A percentile compares a stretch with the other conserved stretches of the same genome.
phyloP scores from a whole-genome alignment of 164 flowering plant genomes.

The Nelumbo lutea region DNA sequence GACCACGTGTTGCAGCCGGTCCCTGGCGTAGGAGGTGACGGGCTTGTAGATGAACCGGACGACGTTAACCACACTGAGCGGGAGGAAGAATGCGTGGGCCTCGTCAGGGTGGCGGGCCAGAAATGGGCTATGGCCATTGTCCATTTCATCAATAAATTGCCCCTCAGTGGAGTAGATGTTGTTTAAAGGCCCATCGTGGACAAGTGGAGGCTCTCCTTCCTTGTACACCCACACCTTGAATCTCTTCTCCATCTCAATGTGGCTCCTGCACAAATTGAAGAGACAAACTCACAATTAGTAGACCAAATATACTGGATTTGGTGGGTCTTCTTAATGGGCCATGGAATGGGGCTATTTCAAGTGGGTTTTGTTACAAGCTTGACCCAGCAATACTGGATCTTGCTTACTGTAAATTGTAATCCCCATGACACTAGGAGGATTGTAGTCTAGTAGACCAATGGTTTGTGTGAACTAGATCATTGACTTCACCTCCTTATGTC shows the following conservation, averaged over 20 bases:
- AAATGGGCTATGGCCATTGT: slow-evolving; percentile 27
- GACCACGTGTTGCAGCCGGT: slow-evolving; percentile 25
- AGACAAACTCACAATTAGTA: background rate
- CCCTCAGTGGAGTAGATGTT: slow-evolving; percentile 58
- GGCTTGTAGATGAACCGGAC: slow-evolving; percentile 40
- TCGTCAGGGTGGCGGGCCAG: slow-evolving; percentile 39
- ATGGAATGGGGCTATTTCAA: too few species aligned
- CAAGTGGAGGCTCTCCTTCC: slow-evolving; percentile 61
- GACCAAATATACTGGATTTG: too few species aligned
- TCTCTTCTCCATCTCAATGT: slow-evolving; percentile 68
- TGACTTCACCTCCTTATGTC: too few species aligned
- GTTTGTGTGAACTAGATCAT: too few species aligned
- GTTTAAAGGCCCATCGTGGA: slow-evolving; percentile 51
- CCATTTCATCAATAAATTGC: slow-evolving; percentile 57
- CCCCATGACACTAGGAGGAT: too few species aligned
- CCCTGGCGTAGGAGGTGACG: slow-evolving; percentile 21
- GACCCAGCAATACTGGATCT: too few species aligned
- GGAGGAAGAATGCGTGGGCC: slow-evolving; percentile 58
- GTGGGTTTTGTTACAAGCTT: too few species aligned
- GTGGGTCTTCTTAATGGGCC: too few species aligned
- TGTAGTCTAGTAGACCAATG: too few species aligned
- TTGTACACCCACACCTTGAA: slow-evolving; percentile 58
- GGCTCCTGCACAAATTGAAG: slow-evolving; percentile 40
- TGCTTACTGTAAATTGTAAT: too few species aligned
- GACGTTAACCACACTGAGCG: slow-evolving; percentile 40